phyloP scores from a whole-genome alignment of 1,284 basidiomycete genomes.

The Sphaerobolus stellatus region DNA sequence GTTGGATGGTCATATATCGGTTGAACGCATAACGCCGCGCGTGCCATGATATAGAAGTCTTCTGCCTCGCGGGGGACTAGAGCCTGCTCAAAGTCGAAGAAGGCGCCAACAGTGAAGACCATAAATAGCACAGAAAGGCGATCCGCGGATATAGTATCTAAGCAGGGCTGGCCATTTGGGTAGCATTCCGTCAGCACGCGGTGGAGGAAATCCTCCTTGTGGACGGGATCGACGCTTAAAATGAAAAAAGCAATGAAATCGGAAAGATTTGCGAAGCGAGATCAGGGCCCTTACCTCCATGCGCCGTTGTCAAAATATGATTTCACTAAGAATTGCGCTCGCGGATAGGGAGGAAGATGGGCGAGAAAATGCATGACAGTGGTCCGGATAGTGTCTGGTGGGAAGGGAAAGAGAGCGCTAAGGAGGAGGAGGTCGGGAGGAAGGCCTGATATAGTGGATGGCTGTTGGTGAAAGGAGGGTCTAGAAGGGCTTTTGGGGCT shows the following conservation, averaged over 20 bases:
- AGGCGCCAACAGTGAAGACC: slow-evolving; percentile 13
- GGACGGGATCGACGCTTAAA: slow-evolving; percentile 13
- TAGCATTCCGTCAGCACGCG: slow-evolving; percentile 7
- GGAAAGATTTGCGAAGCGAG: not conserved
- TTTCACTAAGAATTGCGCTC: slow-evolving; percentile 8
- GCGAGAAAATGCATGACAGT: slow-evolving; percentile 9
- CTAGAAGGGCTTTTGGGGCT: not conserved
- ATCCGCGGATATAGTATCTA: slow-evolving; percentile 3
- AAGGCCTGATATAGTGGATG: slow-evolving; percentile 1
- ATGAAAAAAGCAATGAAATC: not conserved
- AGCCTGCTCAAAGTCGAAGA: slow-evolving; percentile 10
- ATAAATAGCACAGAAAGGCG: slow-evolving; percentile 10
- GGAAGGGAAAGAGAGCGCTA: slow-evolving; percentile 11
- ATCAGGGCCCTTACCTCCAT: slow-evolving; percentile 7
- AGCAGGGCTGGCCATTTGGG: slow-evolving; percentile 1
- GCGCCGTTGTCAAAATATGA: slow-evolving; percentile 13
- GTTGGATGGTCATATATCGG: slow-evolving; percentile 14
- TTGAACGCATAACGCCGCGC: slow-evolving; percentile 6
- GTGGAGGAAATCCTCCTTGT: slow-evolving; percentile 10
- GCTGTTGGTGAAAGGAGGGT: slow-evolving; percentile 2
- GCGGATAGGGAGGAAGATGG: slow-evolving; percentile 6
- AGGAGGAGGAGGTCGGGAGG: slow-evolving; percentile 8
- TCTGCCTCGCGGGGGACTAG: slow-evolving; percentile 9
- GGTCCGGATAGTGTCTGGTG: slow-evolving; percentile 7
- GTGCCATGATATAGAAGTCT: slow-evolving; percentile 9